Conservation (phyloP, 2,329 filamentous ascomycete species). For the Talaromyces albobiverticillius region DNA sequence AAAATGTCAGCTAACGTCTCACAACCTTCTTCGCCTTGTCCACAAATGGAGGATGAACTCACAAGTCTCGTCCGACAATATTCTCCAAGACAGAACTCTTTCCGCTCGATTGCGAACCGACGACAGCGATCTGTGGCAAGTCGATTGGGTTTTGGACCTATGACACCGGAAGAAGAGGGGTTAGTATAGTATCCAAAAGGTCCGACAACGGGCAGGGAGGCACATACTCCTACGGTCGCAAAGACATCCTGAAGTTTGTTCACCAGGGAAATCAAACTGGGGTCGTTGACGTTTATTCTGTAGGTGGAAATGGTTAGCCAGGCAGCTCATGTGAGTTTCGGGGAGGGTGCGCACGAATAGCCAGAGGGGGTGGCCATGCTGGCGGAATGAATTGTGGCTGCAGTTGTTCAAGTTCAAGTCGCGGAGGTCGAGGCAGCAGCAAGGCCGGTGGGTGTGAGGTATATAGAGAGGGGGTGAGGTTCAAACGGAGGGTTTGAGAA, state of each 20-base stretch:
- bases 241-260: conserved; percentile 99
- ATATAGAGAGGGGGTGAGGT: conserved; percentile 5
- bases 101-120: conserved; percentile 97
- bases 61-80: conserved; percentile 99
- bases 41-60: conserved; percentile 42
- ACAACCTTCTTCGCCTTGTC: background rate
- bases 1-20: conserved; percentile 18
- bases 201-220: conserved; percentile 8
- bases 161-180: conserved; percentile 24
- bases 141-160: conserved; percentile 98
- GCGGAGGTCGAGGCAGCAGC: conserved; percentile 19
- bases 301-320: conserved; percentile 22
- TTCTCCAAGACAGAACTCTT: conserved; percentile 99
- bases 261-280: conserved; percentile 73
- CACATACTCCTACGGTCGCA: conserved; percentile 80
- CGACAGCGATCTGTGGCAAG: conserved; percentile 94
- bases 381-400: conserved; percentile 8
- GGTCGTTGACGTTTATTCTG: conserved; percentile 71
- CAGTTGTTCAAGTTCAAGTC: background rate
- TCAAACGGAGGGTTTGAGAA: background rate
- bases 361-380: conserved; percentile 16
- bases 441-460: background rate
- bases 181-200: conserved; percentile 20
- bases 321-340: conserved; percentile 23
- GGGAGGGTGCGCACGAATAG: conserved; percentile 40